A percentile compares a stretch with the other conserved stretches of the same genome.
phyloP scores from a whole-genome alignment of 495 filamentous ascomycete species.

The Aspergillus bridgeri region DNA sequence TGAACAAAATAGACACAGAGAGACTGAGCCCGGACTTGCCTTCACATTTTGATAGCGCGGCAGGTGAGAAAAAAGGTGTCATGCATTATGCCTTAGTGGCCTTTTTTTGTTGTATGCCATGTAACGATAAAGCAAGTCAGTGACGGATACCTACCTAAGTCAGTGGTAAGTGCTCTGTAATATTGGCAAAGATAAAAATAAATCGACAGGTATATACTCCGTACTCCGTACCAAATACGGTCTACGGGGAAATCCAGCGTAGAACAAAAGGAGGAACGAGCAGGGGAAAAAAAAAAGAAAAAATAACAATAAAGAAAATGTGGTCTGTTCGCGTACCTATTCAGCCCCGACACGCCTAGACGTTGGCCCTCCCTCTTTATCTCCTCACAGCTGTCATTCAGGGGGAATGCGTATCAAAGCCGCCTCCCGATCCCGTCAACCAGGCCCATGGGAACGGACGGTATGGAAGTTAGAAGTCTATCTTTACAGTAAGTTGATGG shows the following conservation, averaged over 20 bases:
- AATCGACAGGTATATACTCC: not conserved
- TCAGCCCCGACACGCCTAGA: not conserved
- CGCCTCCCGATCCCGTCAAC: conserved; percentile 12
- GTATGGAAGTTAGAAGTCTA: not conserved
- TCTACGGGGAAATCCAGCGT: too few relatives aligned
- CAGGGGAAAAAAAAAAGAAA: too few relatives aligned
- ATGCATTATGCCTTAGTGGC: not conserved
- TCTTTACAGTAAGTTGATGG: not conserved
- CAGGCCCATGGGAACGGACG: conserved; percentile 9
- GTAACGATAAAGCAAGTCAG: not conserved
- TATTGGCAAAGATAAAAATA: not conserved
- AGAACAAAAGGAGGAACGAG: too few relatives aligned
- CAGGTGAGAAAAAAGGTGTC: not conserved
- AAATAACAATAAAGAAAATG: not conserved
- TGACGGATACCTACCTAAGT: too few relatives aligned
- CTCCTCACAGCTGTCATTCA: conserved; percentile 2
- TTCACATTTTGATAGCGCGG: not conserved
- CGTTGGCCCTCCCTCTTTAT: not conserved
- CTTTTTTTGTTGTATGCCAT: not conserved
- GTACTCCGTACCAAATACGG: not conserved
- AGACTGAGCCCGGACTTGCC: not conserved
- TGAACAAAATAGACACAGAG: not conserved
- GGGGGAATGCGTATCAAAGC: not conserved
- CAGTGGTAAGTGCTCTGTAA: too few relatives aligned
- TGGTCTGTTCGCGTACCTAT: not conserved